Evolutionary conservation across 192 early-diverging fungal species (phyloP).

Genomic region (Pilaira anomala): DNA sequence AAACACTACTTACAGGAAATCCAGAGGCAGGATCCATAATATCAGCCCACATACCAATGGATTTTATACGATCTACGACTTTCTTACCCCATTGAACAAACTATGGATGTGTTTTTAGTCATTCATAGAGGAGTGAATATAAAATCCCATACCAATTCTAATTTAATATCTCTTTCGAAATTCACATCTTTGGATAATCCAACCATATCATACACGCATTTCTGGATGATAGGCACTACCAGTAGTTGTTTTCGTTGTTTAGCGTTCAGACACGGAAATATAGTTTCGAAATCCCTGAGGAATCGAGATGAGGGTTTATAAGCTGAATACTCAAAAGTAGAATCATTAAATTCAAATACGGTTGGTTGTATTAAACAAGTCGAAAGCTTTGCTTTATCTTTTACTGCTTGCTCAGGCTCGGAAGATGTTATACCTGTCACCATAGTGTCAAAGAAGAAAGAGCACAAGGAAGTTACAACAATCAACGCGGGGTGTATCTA

Average conservation of each 20-base stretch:
- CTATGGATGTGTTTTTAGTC: constrained; percentile 27
- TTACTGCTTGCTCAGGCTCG: not conserved
- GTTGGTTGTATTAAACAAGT: constrained; percentile 17
- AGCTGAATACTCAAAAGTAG: constrained; percentile 47
- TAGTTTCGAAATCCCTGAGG: constrained; percentile 62
- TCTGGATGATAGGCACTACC: constrained; percentile 82
- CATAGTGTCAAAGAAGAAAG: no score
- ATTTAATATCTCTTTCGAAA: constrained; percentile 75
- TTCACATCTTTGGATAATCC: constrained; percentile 66
- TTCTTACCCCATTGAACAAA: constrained; percentile 71
- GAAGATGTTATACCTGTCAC: no score
- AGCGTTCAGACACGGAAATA: constrained; percentile 62
- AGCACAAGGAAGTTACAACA: no score
- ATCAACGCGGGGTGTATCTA: no score
- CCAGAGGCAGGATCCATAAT: constrained; percentile 91
- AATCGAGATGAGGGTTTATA: constrained; percentile 50
- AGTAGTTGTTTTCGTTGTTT: constrained; percentile 49
- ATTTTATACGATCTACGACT: constrained; percentile 51
- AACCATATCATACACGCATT: constrained; percentile 72
- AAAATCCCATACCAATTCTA: constrained; percentile 56
- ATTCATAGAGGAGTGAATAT: no score
- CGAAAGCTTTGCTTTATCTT: constrained; percentile 5
- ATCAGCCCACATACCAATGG: constrained; percentile 80
- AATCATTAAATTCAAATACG: constrained; percentile 17
- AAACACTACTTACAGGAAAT: constrained; percentile 59